Evolutionary conservation across 2,329 filamentous ascomycete species (phyloP), one percentile per base, ranked within the genome.

Genomic region (Calycina herbarum): DNA sequence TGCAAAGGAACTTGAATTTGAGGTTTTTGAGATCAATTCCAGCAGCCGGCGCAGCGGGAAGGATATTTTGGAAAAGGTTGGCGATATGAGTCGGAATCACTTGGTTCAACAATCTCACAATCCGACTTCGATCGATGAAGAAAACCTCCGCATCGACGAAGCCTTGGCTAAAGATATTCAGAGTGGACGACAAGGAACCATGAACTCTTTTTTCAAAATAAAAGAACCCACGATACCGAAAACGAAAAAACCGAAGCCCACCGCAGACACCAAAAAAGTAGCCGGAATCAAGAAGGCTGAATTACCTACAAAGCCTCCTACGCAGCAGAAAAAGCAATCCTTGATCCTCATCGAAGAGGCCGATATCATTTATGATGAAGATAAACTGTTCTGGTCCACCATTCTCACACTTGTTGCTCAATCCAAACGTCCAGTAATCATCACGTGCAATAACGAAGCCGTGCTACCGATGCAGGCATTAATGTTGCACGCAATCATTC

Each of bases 21-120:
- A 97, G 73, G 86, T 99, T 1, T 99, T 99, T 71, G 95, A 99
- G 77, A 93, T 99, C 75, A 96, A 96, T 73, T 81, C 94, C 0
- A 87, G 92, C 67, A 92, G 87, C 70, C 88, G 94, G 61, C 85
- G 95, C 68, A 96, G 87, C 74, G 94, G 94, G 38, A 95, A 90
- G 76, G 95, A 99, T 73, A 88, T 99, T 59, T 77, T 96, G 40
- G 95, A 99, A 73, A 92, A 86, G 71, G 92, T 99, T 57, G 96
- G 95, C 51, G 93, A 99, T 77, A 98, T 99, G 94, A 95, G 93
- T 3, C 89, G 89, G 67, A 98, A 99, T 73, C 95, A 99, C 77
- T 84, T 97, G 1, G 94, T 99, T 24, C 87, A 88, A 69, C 82
- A 81, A 81, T 65, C 80, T 20, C 72, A 76, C 45, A 75, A 74